Evolutionary conservation across 352 stramenopile species (phyloP).

Genomic region (Saprolegnia parasitica): DNA sequence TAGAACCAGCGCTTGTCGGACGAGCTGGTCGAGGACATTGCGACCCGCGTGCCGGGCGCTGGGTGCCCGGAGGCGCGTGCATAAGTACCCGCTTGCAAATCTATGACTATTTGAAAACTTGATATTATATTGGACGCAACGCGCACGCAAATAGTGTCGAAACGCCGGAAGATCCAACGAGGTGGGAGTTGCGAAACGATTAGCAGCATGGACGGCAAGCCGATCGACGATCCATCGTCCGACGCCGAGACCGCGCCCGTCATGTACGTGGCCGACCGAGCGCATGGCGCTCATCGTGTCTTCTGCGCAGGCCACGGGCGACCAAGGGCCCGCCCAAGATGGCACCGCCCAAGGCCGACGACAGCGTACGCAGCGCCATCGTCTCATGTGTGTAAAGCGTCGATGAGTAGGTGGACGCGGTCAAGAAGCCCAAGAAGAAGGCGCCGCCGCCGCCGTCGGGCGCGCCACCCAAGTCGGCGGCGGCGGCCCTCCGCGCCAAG

Average conservation of each 20-base stretch:
- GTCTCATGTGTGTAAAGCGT: not conserved
- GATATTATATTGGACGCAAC: too few species aligned
- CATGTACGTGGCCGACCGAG: not conserved
- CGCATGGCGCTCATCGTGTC: not conserved
- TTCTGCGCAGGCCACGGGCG: not conserved
- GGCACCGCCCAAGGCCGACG: constrained; percentile 9
- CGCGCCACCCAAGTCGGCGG: constrained; percentile 56
- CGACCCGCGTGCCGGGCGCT: constrained; percentile 48
- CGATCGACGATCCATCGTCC: not conserved
- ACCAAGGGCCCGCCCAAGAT: not conserved
- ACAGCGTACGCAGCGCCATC: not conserved
- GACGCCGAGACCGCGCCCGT: constrained; percentile 4
- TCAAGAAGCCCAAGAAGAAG: constrained; percentile 50
- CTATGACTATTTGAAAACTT: too few species aligned
- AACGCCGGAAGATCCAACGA: not conserved
- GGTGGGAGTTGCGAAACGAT: not conserved
- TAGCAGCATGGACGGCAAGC: not conserved
- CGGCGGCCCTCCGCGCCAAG: constrained; percentile 64
- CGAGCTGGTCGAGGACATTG: constrained; percentile 81
- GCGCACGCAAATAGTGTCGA: not conserved
- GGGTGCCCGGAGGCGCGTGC: constrained; percentile 48
- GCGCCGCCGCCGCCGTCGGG: constrained; percentile 59
- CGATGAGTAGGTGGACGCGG: not conserved
- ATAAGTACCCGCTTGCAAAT: constrained; percentile 17
- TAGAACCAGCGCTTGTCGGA: constrained; percentile 65